These are phyloP conservation scores for Macroventuria anomochaeta DNA, from an alignment of 2,329 filamentous ascomycete genomes.

Conservation along the genomic window DNA sequence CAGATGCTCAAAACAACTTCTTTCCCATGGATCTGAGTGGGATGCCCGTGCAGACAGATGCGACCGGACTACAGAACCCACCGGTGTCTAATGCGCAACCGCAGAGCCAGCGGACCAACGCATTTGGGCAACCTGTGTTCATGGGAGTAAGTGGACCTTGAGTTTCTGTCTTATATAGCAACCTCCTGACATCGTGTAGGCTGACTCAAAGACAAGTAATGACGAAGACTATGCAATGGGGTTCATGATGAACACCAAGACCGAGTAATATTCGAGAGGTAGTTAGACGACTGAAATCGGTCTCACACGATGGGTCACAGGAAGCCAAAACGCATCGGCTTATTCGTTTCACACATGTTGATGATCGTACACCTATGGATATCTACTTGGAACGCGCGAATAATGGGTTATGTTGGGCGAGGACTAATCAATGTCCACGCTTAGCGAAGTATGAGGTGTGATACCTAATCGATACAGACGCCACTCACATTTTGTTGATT, in stretches of 20 bases:
- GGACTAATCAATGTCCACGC: no score
- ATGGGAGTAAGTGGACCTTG: slow-evolving; percentile 46
- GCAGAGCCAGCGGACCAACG: slow-evolving; percentile 34
- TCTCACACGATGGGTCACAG: no score
- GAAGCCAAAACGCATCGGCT: not conserved
- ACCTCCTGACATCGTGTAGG: slow-evolving; percentile 23
- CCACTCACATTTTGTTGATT: not conserved
- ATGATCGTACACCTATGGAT: not conserved
- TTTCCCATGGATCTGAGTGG: slow-evolving; percentile 53
- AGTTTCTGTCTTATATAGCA: not conserved
- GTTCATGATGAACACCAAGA: slow-evolving; percentile 33
- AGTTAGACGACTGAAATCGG: not conserved
- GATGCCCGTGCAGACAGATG: slow-evolving; percentile 44
- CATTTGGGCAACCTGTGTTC: slow-evolving; percentile 46
- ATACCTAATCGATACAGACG: not conserved
- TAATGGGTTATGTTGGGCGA: no score
- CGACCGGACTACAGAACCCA: slow-evolving; percentile 26
- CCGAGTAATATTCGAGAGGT: not conserved
- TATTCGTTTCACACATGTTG: not conserved
- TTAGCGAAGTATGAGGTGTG: no score
- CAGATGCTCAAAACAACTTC: slow-evolving; percentile 51
- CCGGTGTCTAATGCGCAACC: slow-evolving; percentile 23
- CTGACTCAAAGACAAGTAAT: slow-evolving; percentile 33
- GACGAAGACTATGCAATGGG: slow-evolving; percentile 39
- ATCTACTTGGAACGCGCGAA: no score